Base-by-base conservation (phyloP, 1,284 basidiomycete species). In the Ganoderma sinense region DNA sequence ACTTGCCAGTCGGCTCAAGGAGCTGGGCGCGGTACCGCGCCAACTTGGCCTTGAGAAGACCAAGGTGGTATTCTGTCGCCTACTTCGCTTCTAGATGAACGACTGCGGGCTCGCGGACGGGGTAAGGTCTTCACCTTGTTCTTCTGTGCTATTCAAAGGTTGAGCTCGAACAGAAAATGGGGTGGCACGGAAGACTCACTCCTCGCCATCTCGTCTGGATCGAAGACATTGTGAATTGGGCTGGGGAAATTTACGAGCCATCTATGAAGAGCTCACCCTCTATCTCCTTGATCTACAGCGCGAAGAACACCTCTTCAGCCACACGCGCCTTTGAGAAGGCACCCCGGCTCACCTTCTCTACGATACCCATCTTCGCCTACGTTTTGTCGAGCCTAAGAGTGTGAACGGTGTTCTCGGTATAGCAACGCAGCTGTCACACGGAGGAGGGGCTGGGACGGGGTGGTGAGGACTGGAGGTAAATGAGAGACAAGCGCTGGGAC, bases 1-100 rank as follows among this genome's bases (percentile, higher is more conserved):
- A 94, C 79, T 96, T 96, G 60, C 91, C 85, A 1, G 92, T 83
- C 0, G 96, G 95, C 78, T 97, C 96, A 6, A 97, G 88, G 14
- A 97, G 87, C 77, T 97, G 95, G 1, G 94, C 94, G 56, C 96
- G 90, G 81, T 97, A 97, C 69, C 95, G 91, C 5, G 97, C 97
- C 40, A 98, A 86, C 79, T 97, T 97, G 72, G 95, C 95, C 82
- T 97, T 97, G 66, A 97, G 84, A 55, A 96, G 87, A 78, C 92
- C 93, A 60, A 97, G 85, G 83, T 97, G 96, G 78, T 97, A 97
- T 81, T 97, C 95, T 58, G 95, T 96, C 64, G 94, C 94, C 93
- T 94, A 86, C 78, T 86, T 84, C 62, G 70, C 48, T 40, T 41
- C 56, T 23, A 45, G 65, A 56, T 74, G 48, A 74, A 63, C 60